A percentile compares a stretch with the other conserved stretches of the same genome.
phyloP scores from a whole-genome alignment of 805 yeast genomes.

The Kuraishia borneana region DNA sequence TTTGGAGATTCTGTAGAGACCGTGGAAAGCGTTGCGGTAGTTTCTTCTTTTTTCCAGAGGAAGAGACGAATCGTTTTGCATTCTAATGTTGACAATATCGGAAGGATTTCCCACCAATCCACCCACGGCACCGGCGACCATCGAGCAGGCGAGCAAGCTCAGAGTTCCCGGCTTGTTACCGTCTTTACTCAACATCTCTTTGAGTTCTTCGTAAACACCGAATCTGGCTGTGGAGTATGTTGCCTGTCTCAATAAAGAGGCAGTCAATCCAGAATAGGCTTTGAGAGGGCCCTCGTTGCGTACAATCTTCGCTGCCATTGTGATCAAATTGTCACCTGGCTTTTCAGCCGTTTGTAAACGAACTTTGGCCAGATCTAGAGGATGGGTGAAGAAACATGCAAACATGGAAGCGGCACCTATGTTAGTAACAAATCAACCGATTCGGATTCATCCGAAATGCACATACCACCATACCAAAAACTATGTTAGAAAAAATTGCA shows the following conservation, averaged over 20 bases:
- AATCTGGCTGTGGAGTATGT: conserved; percentile 82
- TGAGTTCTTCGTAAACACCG: conserved; percentile 74
- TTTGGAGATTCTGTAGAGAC: conserved; percentile 43
- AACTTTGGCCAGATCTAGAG: conserved; percentile 79
- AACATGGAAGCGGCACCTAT: conserved; percentile 54
- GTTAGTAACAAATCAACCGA: conserved; percentile 6
- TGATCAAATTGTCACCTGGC: conserved; percentile 52
- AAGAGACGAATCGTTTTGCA: conserved; percentile 78
- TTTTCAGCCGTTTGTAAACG: conserved; percentile 68
- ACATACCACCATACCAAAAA: conserved; percentile 14
- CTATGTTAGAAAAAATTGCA: conserved; percentile 9
- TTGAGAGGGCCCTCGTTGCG: conserved; percentile 56
- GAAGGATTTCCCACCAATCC: conserved; percentile 84
- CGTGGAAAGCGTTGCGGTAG: conserved; percentile 72
- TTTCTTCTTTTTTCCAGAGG: conserved; percentile 57
- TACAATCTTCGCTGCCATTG: conserved; percentile 51
- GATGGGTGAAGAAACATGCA: conserved; percentile 66
- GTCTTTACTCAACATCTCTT: conserved; percentile 35
- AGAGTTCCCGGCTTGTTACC: conserved; percentile 37
- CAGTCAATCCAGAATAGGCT: conserved; percentile 74
- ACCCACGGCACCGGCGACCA: conserved; percentile 79
- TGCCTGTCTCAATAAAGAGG: conserved; percentile 75
- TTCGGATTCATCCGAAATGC: conserved; percentile 1
- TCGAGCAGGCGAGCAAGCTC: conserved; percentile 62
- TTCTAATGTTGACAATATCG: conserved; percentile 78